These are phyloP conservation scores for Piper longum DNA, from an alignment of 164 flowering plant genomes.

Conservation along the genomic window DNA sequence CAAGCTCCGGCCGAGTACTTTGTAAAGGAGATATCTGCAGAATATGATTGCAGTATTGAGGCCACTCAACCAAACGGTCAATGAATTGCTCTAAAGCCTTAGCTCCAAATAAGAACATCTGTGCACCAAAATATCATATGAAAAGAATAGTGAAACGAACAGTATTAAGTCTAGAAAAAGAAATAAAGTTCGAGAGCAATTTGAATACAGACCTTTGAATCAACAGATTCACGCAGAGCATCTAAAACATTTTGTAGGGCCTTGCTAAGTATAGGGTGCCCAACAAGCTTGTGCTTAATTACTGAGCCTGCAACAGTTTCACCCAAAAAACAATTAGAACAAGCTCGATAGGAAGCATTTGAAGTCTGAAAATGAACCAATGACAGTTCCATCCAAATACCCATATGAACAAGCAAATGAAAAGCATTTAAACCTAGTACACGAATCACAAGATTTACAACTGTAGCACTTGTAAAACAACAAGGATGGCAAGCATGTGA, in stretches of 20 bases:
- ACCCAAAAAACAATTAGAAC: background rate
- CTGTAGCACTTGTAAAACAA: too few species aligned
- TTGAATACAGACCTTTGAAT: slow-evolving; percentile 60
- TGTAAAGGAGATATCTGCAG: slow-evolving; percentile 94
- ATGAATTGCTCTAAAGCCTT: slow-evolving; percentile 89
- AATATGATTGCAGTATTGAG: slow-evolving; percentile 95
- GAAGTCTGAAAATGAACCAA: background rate
- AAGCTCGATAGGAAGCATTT: background rate
- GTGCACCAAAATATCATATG: slow-evolving; percentile 4
- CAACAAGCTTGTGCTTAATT: slow-evolving; percentile 87
- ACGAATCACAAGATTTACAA: too few species aligned
- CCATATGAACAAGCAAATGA: too few species aligned
- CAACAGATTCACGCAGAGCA: slow-evolving; percentile 85
- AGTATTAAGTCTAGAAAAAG: background rate
- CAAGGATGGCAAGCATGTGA: too few species aligned
- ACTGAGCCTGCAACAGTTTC: slow-evolving; percentile 48
- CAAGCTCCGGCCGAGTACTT: slow-evolving; percentile 62
- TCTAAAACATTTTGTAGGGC: slow-evolving; percentile 85
- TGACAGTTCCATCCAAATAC: too few species aligned
- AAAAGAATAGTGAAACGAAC: background rate
- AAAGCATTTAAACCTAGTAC: too few species aligned
- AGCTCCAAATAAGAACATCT: slow-evolving; percentile 92
- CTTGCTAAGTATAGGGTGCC: slow-evolving; percentile 79
- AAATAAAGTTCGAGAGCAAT: too few species aligned
- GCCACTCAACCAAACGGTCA: slow-evolving; percentile 93